Percentiles rank a stretch among this genome's conserved stretches.
These are phyloP conservation scores for Moesziomyces sp. DNA, from an alignment of 1,284 basidiomycete genomes.

Conservation along the genomic window DNA sequence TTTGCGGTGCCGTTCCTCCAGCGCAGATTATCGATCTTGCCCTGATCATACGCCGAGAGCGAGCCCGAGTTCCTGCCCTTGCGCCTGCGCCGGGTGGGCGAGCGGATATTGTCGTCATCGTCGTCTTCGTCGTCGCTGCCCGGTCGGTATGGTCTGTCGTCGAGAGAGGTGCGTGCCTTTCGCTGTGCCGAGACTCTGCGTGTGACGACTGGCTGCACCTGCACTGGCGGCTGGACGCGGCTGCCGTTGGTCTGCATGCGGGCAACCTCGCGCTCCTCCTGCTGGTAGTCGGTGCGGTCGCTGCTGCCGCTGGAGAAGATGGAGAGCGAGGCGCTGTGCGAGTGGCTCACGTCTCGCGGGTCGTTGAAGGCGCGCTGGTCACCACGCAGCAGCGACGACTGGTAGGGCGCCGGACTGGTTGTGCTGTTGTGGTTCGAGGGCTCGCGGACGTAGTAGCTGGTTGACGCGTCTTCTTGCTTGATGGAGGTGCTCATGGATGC, in stretches of 20 bases:
- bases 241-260: conserved; percentile 13
- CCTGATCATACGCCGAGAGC: conserved; percentile 7
- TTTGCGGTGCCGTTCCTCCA: conserved; percentile 28
- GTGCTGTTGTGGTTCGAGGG: conserved; percentile 16
- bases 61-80: conserved; percentile 27
- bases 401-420: conserved; percentile 14
- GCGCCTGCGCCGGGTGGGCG: conserved; percentile 11
- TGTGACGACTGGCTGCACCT: background rate
- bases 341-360: conserved; percentile 18
- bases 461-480: conserved; percentile 40
- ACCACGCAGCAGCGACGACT: conserved; percentile 28
- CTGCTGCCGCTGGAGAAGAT: conserved; percentile 39
- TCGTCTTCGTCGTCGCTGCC: conserved; percentile 32
- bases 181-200: conserved; percentile 31
- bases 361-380: conserved; percentile 42
- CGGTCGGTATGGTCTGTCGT: conserved; percentile 26
- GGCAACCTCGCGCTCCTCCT: conserved; percentile 33
- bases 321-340: conserved; percentile 34
- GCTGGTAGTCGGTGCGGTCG: conserved; percentile 32
- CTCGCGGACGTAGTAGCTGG: conserved; percentile 37
- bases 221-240: conserved; percentile 5
- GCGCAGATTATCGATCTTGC: conserved; percentile 15
- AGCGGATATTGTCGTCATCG: conserved; percentile 31
- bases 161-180: conserved; percentile 26
- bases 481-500: conserved; percentile 23